Percentiles rank a stretch among this genome's conserved stretches.
These are phyloP conservation scores for Macrolepiota dolichaula DNA, from an alignment of 768 basidiomycete genomes.

Conservation along the genomic window DNA sequence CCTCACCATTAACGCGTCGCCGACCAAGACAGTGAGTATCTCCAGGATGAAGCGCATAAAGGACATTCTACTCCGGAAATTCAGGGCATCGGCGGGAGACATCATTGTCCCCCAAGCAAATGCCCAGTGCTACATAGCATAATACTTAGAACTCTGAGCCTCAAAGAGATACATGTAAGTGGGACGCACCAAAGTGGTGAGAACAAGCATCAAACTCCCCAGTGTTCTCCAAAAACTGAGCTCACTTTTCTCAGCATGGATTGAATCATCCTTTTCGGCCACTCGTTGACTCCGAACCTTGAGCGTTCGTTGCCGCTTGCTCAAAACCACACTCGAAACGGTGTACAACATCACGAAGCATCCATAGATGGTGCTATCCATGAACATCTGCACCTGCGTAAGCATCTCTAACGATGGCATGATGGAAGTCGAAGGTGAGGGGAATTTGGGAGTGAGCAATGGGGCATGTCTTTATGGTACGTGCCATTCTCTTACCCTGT, in stretches of 20 bases:
- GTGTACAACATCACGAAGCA: slow-evolving; percentile 1
- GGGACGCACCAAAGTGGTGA: background rate
- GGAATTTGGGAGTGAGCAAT: background rate
- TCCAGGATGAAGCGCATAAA: slow-evolving; percentile 2
- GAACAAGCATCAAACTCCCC: background rate
- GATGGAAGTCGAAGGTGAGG: background rate
- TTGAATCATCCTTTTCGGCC: background rate
- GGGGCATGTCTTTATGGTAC: background rate
- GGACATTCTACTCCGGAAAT: background rate
- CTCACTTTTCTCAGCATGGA: background rate
- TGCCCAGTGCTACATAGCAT: background rate
- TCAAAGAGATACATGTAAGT: background rate
- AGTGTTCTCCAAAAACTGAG: background rate
- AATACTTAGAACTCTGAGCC: background rate
- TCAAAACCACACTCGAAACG: background rate
- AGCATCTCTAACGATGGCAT: background rate
- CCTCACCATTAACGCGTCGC: background rate
- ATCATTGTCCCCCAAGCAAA: background rate
- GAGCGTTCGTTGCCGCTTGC: background rate
- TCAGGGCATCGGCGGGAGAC: no score
- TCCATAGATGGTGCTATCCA: slow-evolving; percentile 3
- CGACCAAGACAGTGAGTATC: background rate
- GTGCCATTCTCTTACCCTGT: no score
- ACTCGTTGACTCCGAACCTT: background rate
- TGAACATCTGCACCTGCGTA: background rate